phyloP scores from a whole-genome alignment of 2,329 filamentous ascomycete genomes.

The Cladosporium cucumerinum region DNA sequence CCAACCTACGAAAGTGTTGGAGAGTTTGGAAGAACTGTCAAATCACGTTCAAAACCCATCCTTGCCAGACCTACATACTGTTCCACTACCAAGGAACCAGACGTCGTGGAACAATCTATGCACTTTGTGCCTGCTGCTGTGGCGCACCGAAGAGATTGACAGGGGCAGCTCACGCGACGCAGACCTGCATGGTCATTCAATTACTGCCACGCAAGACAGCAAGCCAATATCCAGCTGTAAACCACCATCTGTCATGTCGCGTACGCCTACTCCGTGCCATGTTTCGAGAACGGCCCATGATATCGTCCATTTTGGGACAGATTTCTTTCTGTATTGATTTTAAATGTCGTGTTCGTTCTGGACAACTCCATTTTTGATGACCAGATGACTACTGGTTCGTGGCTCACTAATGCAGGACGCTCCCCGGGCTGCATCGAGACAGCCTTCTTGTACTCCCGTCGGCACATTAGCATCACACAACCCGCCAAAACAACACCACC shows the following conservation, averaged over 20 bases:
- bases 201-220: not conserved
- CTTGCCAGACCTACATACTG: not conserved
- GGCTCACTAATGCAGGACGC: not conserved
- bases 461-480: not conserved
- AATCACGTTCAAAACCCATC: not conserved
- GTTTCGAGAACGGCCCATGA: not conserved
- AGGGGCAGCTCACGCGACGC: not conserved
- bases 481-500: not conserved
- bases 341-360: not conserved
- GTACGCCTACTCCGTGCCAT: not conserved
- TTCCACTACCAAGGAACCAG: not conserved
- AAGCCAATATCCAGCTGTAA: not conserved
- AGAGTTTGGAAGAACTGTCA: not conserved
- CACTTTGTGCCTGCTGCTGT: not conserved
- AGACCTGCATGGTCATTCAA: not conserved
- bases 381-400: not conserved
- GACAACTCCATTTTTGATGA: not conserved
- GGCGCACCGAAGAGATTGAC: not conserved
- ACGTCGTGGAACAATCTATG: not conserved
- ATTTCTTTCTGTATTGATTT: not conserved
- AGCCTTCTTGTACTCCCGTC: slow-evolving; percentile 2
- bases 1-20: too few species aligned
- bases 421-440: slow-evolving; percentile 10
- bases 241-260: not conserved
- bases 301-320: not conserved